A percentile compares a stretch with the other conserved stretches of the same genome.
Evolutionary conservation across 805 yeast genomes (phyloP).

Genomic region (Komagataella populi): DNA sequence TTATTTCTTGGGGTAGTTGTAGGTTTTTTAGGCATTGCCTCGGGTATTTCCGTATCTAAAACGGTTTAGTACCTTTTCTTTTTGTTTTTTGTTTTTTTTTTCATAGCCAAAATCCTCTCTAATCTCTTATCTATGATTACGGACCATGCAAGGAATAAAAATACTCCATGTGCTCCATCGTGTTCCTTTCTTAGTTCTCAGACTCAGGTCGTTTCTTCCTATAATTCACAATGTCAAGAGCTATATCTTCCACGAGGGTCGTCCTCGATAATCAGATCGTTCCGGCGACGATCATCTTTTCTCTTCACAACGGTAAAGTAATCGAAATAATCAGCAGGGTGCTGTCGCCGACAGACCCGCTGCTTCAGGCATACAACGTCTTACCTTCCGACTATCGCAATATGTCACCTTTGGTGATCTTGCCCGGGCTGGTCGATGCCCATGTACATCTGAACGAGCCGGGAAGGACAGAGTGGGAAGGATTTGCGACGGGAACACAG

Average conservation of each 20-base stretch:
- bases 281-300: constrained; percentile 57
- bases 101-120: neutral
- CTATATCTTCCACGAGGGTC: constrained; percentile 48
- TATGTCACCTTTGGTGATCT: constrained; percentile 47
- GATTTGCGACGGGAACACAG: constrained; percentile 90
- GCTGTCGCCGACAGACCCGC: constrained; percentile 22
- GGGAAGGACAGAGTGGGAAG: constrained; percentile 98
- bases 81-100: too few species aligned
- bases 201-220: neutral
- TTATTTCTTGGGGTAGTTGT: neutral
- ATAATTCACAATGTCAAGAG: constrained; percentile 33
- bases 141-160: neutral
- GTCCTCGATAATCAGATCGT: constrained; percentile 29
- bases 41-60: neutral
- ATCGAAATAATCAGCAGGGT: constrained; percentile 31
- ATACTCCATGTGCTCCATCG: neutral
- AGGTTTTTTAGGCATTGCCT: neutral
- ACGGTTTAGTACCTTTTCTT: neutral
- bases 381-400: constrained; percentile 27
- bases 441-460: constrained; percentile 96
- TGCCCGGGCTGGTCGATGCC: constrained; percentile 89
- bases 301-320: constrained; percentile 43
- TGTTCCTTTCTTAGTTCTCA: neutral
- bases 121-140: neutral
- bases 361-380: constrained; percentile 29